A percentile compares a stretch with the other conserved stretches of the same genome.
phyloP scores from a whole-genome alignment of 2,329 filamentous ascomycete genomes.

The Tolypocladium endophyticum region DNA sequence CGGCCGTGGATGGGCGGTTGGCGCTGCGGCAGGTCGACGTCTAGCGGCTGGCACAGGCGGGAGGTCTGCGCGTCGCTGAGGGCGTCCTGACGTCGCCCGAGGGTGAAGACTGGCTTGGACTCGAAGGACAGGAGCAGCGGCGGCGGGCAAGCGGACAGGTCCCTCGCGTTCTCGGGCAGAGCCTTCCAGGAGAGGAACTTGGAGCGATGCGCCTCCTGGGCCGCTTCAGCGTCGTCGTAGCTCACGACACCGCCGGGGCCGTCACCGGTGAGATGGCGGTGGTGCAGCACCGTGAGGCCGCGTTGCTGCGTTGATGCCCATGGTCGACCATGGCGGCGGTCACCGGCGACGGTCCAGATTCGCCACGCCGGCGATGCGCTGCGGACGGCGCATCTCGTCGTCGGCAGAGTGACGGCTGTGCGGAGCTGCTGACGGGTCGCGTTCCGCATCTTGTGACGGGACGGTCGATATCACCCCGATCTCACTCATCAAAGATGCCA shows the following conservation, averaged over 20 bases:
- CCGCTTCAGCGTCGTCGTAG: constrained; percentile 19
- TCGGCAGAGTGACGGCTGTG: background rate
- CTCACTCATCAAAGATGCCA: background rate
- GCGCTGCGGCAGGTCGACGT: constrained; percentile 13
- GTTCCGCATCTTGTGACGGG: background rate
- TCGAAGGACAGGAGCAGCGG: constrained; percentile 76
- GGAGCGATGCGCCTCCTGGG: constrained; percentile 23
- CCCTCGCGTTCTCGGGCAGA: constrained; percentile 7
- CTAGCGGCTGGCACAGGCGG: constrained; percentile 31
- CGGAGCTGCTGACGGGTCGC: background rate
- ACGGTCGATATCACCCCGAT: background rate
- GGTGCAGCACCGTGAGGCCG: constrained; percentile 12
- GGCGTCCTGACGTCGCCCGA: constrained; percentile 66
- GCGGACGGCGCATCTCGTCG: background rate
- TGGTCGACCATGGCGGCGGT: background rate
- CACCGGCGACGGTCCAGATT: background rate
- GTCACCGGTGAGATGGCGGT: constrained; percentile 17
- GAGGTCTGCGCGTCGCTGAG: constrained; percentile 34
- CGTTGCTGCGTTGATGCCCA: background rate
- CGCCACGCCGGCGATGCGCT: background rate
- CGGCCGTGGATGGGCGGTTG: constrained; percentile 16
- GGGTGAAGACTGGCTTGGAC: constrained; percentile 75
- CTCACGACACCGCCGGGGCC: constrained; percentile 11
- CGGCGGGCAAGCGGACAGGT: constrained; percentile 33
- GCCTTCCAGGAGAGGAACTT: constrained; percentile 24